A percentile compares a stretch with the other conserved stretches of the same genome.
Evolutionary conservation across 75 land plant genomes (phyloP).

Genomic region (Pseudotsuga menziesii): DNA sequence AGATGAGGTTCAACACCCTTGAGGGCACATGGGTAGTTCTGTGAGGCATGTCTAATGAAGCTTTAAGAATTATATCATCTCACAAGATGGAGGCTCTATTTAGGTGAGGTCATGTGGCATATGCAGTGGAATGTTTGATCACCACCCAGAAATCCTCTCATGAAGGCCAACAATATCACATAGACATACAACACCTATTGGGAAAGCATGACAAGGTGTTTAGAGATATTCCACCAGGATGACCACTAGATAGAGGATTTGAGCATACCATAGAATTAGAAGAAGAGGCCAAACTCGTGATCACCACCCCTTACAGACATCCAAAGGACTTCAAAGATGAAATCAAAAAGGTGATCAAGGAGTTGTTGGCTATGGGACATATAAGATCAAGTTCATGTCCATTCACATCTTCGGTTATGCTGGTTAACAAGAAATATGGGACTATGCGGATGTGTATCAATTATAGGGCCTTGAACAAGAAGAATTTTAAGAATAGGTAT

Average conservation of each 20-base stretch:
- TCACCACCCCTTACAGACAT: background rate
- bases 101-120: background rate
- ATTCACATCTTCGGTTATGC: background rate
- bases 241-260: background rate
- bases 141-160: background rate
- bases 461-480: background rate
- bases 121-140: background rate
- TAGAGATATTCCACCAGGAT: background rate
- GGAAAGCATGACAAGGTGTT: background rate
- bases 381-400: background rate
- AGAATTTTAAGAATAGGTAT: background rate
- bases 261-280: background rate
- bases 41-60: background rate
- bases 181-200: too few species aligned
- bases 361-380: background rate
- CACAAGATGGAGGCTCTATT: too few species aligned
- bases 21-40: background rate
- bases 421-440: background rate
- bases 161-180: background rate
- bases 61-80: too few species aligned
- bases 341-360: background rate
- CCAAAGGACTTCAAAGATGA: background rate
- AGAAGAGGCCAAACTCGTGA: background rate
- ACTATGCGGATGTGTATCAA: background rate
- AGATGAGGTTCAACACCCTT: background rate